phyloP scores from a whole-genome alignment of 73 alveolate species.

The Tetrahymena malaccensis region DNA sequence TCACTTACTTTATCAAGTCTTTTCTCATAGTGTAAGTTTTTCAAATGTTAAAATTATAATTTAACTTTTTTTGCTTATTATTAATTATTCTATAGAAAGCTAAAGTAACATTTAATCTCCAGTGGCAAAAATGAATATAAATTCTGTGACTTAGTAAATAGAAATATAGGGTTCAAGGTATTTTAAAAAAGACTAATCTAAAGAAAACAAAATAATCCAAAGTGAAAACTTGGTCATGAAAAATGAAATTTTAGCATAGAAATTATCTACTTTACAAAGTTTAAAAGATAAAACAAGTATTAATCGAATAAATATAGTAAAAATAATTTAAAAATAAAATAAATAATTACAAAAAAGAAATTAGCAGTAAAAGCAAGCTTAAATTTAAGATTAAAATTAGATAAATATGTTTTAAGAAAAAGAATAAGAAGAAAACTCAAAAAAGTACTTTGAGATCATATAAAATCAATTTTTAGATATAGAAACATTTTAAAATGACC shows the following conservation, averaged over 20 bases:
- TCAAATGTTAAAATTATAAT: too few species aligned
- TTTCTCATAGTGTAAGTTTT: neutral
- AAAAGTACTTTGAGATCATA: neutral
- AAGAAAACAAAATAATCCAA: neutral
- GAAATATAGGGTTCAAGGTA: neutral
- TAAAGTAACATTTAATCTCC: neutral
- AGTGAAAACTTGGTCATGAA: neutral
- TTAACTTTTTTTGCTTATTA: too few species aligned
- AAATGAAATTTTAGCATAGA: neutral
- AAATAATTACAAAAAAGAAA: neutral
- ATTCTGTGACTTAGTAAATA: neutral
- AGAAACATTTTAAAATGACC: neutral
- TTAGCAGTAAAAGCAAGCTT: neutral
- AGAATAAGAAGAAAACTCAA: neutral
- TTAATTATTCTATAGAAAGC: neutral
- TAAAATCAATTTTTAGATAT: neutral
- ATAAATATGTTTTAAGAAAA: neutral
- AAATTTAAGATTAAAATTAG: neutral
- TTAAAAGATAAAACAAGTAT: neutral
- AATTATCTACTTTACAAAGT: neutral
- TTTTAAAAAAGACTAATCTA: neutral
- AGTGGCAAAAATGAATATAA: neutral
- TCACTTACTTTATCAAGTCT: neutral
- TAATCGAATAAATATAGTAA: neutral
- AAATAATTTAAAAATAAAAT: neutral